Evolutionary conservation across 495 filamentous ascomycete genomes (phyloP), one percentile per base, ranked within the genome.

Genomic region (Penicillium arizonense): DNA sequence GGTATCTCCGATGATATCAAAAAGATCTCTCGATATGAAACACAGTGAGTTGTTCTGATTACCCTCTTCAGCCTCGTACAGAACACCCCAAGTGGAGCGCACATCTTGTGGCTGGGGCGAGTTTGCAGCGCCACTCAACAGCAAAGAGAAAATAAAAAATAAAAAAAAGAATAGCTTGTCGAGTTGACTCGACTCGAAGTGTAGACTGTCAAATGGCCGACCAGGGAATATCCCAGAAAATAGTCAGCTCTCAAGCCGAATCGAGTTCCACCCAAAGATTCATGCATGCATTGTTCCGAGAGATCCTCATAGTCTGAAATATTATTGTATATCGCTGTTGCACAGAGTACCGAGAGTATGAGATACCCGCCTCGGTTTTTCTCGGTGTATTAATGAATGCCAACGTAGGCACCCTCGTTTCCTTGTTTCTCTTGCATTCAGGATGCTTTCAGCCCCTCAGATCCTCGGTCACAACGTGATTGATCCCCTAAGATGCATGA

Each of bases 401-500:
- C 28, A 30, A 7, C 28, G 8, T 30, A 30, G 28, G 28, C 28
- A 30, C 9, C 28, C 4, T 30, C 28, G 28, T 30, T 30, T 30
- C 28, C 28, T 7, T 8, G 28, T 30, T 30, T 30, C 28, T 30
- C 44, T 41, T 41, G 42, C 18, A 5, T 43, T 41, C 21, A 20
- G 35, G 36, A 30, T 26, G 43, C 37, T 33, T 20, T 43, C 21
- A 33, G 37, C 44, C 48, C 46, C 42, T 55, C 30, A 42, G 33
- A 44, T 62, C 55, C 61, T 43, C 52, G 56, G 52, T 62, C 64
- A 67, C 62, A 57, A 57, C 58, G 65, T 58, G 62, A 61, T 65
- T 65, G 58, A 63, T 61, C 55, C 62, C 52, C 67, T 51, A 52
- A 52, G 53, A 68, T 68, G 70, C 64, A 70, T 63, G 55, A 44